Base-by-base conservation (phyloP, 225 moss, liverwort and hornwort species). In the Ulota crispa region DNA sequence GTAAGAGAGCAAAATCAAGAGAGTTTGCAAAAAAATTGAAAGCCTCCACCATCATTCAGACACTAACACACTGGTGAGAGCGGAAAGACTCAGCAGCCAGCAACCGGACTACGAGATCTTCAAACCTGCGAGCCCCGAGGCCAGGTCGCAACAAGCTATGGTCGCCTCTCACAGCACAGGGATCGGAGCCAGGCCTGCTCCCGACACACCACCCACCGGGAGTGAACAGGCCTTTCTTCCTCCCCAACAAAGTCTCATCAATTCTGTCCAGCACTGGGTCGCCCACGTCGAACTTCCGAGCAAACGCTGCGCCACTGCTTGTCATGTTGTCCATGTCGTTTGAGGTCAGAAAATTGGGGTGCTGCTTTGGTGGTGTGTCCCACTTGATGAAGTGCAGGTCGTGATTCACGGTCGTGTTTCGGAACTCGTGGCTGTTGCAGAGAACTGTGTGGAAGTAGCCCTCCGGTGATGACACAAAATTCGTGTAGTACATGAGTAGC, bases 391-490 rank as follows among this genome's bases (percentile, higher is more conserved):
- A 97, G 84, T 95, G 97, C 80, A 97, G 82, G 86, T 97, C 97
- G 69, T 95, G 93, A 41, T 97, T 97, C 34, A 95, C 97, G 6
- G 97, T 97, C 8, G 95, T 97, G 84, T 95, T 97, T 4, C 89
- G 91, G 42, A 92, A 97, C 84, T 93, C 92, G 28, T 91, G 97
- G 10, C 92, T 89, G 70, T 97, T 97, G 81, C 97, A 97, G 32
- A 97, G 90, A 18, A 97, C 90, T 10, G 97, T 95, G 81, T 97
- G 97, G 76, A 95, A 97, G 85, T 97, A 97, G 61, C 97, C 97
- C 73, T 97, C 97, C 20, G 95, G 95, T 2, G 97, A 94, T 0
- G 95, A 97, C 5, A 95, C 93, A 81, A 97, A 97, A 63, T 97
- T 97, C 31, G 97, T 87, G 78, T 94, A 97, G 64, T 97, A 97